Evolutionary conservation across 306 rosid species (phyloP), one percentile per base, ranked within the genome.

Genomic region (Lathyrus sativus): DNA sequence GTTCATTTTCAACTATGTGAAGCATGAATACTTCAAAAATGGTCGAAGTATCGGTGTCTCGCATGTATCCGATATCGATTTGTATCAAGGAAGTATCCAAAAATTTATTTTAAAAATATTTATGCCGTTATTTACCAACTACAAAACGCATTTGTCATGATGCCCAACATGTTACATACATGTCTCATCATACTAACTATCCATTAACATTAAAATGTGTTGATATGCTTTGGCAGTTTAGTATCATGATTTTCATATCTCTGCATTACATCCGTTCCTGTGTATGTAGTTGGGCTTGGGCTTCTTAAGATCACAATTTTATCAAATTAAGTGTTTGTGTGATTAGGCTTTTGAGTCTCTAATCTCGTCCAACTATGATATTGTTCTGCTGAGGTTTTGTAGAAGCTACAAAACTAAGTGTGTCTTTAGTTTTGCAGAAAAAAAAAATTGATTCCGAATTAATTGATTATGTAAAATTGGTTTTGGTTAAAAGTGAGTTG

Each of bases 1-100:
- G 2, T 11, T 0, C 9, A 60, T 35, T 15, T 60, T 26, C 46
- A 9, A 19, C 6, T 49, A 50, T 24, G 35, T 26, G 15, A 54
- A 24, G 14, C 17, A 54, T 35, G 5, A 4, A 54, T 54, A 54
- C 37, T 54, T 54, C 61, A 6, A 55, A 55, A 3, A 11, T 5
- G 17, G 17, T 6, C n/a, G 1, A 22, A 54, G 15, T 53, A 22
- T 49, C 2, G 6, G 2, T 3, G 12, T 49, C 11, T 7, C 0
- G 1, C 1, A 48, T 7, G 0, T 6, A 0, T 0, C 6, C 0
- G 0, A 37, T 45, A 0, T 6, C 11, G 11, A 38, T 39, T 2
- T 11, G 3, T 39, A 42, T 13, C 0, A 8, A 33, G 2, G 6
- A 42, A 42, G 14, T 42, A 11, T 42, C 46, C 2, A 11, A 42